phyloP scores from a whole-genome alignment of 2,329 filamentous ascomycete species.

The Macrophomina pseudophaseolina region DNA sequence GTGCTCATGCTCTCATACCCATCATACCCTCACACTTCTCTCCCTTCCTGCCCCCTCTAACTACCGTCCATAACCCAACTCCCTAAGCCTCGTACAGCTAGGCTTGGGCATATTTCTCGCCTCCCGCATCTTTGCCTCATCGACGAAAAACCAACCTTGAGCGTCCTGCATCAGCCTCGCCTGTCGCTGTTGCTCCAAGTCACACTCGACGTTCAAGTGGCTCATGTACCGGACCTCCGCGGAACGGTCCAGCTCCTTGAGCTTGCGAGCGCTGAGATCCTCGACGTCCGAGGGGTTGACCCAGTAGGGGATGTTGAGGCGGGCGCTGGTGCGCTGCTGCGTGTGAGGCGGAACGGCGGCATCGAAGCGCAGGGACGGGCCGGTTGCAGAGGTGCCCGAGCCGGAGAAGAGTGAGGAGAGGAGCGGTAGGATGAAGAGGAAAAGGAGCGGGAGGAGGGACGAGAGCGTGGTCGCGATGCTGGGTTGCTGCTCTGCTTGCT shows the following conservation, averaged over 20 bases:
- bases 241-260: constrained; percentile 74
- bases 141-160: constrained; percentile 84
- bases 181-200: constrained; percentile 70
- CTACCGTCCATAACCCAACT: constrained; percentile 17
- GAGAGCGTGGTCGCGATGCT: constrained; percentile 62
- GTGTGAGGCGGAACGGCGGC: constrained; percentile 73
- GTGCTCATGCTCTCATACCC: not conserved
- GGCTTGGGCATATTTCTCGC: constrained; percentile 67
- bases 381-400: constrained; percentile 55
- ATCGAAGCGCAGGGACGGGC: constrained; percentile 80
- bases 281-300: constrained; percentile 79
- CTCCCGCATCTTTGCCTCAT: constrained; percentile 76
- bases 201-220: constrained; percentile 72
- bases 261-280: constrained; percentile 70
- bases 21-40: not conserved
- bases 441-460: constrained; percentile 82
- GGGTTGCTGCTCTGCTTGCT: constrained; percentile 59
- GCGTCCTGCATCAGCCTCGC: constrained; percentile 76
- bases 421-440: constrained; percentile 81
- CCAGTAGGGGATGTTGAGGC: constrained; percentile 80
- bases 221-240: constrained; percentile 78
- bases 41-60: not conserved
- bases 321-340: constrained; percentile 70
- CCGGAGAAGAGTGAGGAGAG: constrained; percentile 78
- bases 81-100: constrained; percentile 25